Conservation (phyloP, 2,329 filamentous ascomycete genomes). For the Microdochium bolleyi region DNA sequence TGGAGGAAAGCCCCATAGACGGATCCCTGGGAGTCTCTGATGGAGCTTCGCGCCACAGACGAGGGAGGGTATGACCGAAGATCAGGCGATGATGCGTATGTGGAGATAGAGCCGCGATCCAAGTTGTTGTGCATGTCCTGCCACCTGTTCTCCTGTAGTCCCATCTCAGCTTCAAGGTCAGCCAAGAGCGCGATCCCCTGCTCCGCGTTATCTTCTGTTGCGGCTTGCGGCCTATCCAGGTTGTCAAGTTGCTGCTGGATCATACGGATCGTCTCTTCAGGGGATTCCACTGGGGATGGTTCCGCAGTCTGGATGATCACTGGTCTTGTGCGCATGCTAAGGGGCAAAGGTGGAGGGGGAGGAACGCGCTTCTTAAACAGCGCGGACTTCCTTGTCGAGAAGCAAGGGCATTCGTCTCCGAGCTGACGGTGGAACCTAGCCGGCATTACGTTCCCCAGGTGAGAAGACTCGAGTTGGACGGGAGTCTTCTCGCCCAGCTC, state of each 20-base stretch:
- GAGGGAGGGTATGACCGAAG: neutral
- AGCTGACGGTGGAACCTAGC: constrained; percentile 45
- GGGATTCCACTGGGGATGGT: constrained; percentile 44
- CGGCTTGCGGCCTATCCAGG: constrained; percentile 32
- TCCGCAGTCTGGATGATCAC: constrained; percentile 38
- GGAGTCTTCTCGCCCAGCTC: constrained; percentile 15
- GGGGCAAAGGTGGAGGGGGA: constrained; percentile 46
- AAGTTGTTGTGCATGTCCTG: constrained; percentile 46
- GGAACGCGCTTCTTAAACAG: constrained; percentile 40
- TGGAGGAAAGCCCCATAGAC: neutral
- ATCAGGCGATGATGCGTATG: constrained; percentile 14
- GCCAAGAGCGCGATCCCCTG: constrained; percentile 43
- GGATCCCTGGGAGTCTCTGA: neutral
- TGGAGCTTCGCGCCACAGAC: neutral
- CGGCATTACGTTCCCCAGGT: constrained; percentile 5
- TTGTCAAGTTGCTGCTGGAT: constrained; percentile 45
- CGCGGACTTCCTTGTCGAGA: constrained; percentile 43
- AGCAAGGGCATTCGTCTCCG: constrained; percentile 50
- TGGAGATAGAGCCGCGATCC: constrained; percentile 41
- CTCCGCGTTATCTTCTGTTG: constrained; percentile 27
- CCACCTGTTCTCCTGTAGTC: constrained; percentile 52
- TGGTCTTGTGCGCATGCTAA: constrained; percentile 33
- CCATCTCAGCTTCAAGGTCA: constrained; percentile 55
- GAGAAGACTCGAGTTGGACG: constrained; percentile 5
- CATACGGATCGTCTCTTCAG: constrained; percentile 35